phyloP scores from a whole-genome alignment of 345 rosid species.

The Eucalyptus grandis region DNA sequence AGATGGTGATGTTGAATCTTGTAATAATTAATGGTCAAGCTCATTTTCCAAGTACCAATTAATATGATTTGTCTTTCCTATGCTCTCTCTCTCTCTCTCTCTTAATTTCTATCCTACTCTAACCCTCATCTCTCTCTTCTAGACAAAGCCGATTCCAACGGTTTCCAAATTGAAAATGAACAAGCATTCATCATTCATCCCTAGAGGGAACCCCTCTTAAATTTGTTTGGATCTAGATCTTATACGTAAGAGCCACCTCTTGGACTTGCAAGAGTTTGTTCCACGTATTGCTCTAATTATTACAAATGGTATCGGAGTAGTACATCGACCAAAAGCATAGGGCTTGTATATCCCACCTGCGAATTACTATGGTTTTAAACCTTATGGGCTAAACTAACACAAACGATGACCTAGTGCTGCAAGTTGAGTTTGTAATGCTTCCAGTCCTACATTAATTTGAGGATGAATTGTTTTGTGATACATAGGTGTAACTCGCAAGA shows the following conservation, averaged over 20 bases:
- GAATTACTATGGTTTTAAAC: neutral
- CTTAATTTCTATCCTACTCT: too few species aligned
- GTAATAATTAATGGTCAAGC: neutral
- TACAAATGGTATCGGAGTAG: neutral
- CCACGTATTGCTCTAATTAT: neutral
- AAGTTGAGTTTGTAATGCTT: neutral
- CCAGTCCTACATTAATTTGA: neutral
- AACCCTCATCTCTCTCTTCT: too few species aligned
- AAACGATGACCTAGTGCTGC: neutral
- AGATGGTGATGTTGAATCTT: neutral
- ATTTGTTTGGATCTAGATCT: neutral
- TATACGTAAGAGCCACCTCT: neutral
- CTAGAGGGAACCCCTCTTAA: neutral
- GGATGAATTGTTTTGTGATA: neutral
- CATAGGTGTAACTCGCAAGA: neutral
- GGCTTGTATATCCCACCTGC: neutral
- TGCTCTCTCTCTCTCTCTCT: too few species aligned
- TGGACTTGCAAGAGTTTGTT: neutral
- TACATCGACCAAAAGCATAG: neutral
- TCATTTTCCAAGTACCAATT: neutral
- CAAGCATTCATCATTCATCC: fast-evolving
- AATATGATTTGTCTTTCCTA: neutral
- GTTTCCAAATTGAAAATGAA: too few species aligned
- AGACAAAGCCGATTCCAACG: neutral
- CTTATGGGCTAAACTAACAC: neutral